Conservation (phyloP, 306 rosid species). For the Pachyrhizus erosus region DNA sequence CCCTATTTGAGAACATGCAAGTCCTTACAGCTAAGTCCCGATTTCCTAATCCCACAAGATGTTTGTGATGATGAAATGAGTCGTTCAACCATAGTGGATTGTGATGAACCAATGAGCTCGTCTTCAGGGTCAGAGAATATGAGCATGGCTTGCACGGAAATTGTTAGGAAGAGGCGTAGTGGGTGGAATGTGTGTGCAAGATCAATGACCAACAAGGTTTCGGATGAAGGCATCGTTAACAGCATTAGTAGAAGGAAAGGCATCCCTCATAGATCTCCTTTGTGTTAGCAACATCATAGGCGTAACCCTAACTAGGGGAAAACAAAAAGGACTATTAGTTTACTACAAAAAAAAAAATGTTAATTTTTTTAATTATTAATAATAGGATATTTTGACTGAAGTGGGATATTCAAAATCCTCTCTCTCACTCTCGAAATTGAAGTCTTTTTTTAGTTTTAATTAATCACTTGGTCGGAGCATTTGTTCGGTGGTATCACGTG, state of each 20-base stretch:
- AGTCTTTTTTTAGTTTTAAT: constrained; percentile 3
- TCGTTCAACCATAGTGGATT: constrained; percentile 21
- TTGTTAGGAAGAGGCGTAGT: constrained; percentile 29
- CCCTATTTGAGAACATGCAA: constrained; percentile 35
- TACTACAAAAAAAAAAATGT: neutral
- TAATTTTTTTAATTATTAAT: neutral
- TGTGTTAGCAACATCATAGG: neutral
- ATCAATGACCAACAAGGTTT: constrained; percentile 25
- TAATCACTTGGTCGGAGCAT: constrained; percentile 26
- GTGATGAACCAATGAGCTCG: constrained; percentile 24
- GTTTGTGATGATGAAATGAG: neutral
- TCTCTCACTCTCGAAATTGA: neutral
- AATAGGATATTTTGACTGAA: constrained; percentile 22
- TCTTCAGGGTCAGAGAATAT: constrained; percentile 34
- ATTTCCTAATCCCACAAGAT: constrained; percentile 32
- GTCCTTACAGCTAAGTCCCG: constrained; percentile 17
- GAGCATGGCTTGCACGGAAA: neutral
- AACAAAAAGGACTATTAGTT: neutral
- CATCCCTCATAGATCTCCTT: constrained; percentile 36
- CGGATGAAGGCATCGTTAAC: constrained; percentile 6
- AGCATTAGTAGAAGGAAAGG: constrained; percentile 33
- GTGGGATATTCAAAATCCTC: constrained; percentile 21
- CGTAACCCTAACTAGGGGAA: constrained; percentile 5
- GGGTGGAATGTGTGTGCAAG: constrained; percentile 34
- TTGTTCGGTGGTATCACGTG: constrained; percentile 16